Conservation (phyloP, 768 basidiomycete species). For the Hericium rajendrae region DNA sequence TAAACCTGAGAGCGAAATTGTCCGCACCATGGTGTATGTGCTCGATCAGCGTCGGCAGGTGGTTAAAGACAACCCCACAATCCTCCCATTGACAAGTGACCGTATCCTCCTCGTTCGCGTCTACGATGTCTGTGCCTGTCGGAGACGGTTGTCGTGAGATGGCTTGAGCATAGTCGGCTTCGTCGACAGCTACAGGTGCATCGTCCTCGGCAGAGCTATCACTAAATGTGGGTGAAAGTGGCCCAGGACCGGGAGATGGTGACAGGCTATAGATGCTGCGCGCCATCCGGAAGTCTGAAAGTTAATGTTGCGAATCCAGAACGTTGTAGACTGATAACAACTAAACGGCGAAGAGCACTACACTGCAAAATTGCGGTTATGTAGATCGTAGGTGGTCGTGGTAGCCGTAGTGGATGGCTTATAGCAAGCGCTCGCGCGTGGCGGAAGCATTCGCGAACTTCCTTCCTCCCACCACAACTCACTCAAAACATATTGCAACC, state of each 20-base stretch:
- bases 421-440: not conserved
- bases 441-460: not conserved
- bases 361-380: not conserved
- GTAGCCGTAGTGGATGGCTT: not conserved
- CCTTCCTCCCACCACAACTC: not conserved
- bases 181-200: not conserved
- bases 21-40: slow-evolving; percentile 75
- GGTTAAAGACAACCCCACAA: slow-evolving; percentile 64
- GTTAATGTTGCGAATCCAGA: not conserved
- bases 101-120: slow-evolving; percentile 32
- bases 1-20: not conserved
- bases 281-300: not conserved
- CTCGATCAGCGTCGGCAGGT: slow-evolving; percentile 65
- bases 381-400: not conserved
- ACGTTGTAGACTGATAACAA: not conserved
- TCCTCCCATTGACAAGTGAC: slow-evolving; percentile 80
- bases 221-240: not conserved
- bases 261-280: slow-evolving; percentile 1
- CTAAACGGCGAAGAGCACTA: not conserved
- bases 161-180: not conserved
- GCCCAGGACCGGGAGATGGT: not conserved
- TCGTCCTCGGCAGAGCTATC: not conserved
- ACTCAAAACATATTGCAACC: not conserved
- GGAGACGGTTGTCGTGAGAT: not conserved
- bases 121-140: not conserved